Conservation (phyloP, 768 basidiomycete species). For the Boletus huronensis region DNA sequence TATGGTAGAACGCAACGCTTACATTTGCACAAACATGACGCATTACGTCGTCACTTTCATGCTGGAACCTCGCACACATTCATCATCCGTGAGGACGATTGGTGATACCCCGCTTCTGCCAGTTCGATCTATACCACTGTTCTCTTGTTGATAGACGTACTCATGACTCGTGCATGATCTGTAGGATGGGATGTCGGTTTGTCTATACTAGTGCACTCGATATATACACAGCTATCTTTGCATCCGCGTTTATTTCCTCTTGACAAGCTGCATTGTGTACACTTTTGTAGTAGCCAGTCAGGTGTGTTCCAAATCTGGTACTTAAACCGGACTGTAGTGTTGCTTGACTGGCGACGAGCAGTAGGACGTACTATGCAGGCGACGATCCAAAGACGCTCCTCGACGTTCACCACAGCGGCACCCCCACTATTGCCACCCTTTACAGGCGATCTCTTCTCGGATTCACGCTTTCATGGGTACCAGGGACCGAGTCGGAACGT, state of each 20-base stretch:
- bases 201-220: not conserved
- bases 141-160: not conserved
- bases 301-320: constrained; percentile 11
- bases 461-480: constrained; percentile 43
- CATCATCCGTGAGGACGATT: not conserved
- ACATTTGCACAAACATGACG: not conserved
- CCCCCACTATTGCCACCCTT: constrained; percentile 6
- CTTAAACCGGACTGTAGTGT: not conserved
- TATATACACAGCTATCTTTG: not conserved
- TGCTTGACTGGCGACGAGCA: not conserved
- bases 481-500: constrained; percentile 50
- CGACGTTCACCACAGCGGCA: constrained; percentile 17
- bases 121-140: not conserved
- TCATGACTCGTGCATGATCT: not conserved
- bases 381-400: constrained; percentile 25
- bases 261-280: not conserved
- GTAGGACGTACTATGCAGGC: constrained; percentile 24
- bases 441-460: constrained; percentile 35
- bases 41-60: not conserved
- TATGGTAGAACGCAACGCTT: not conserved
- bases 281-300: not conserved
- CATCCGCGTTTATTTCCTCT: not conserved
- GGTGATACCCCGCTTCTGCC: not conserved
- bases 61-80: too few species aligned
- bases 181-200: not conserved